Conservation (phyloP, 2,329 filamentous ascomycete species). For the Aspergillus bombycis region DNA sequence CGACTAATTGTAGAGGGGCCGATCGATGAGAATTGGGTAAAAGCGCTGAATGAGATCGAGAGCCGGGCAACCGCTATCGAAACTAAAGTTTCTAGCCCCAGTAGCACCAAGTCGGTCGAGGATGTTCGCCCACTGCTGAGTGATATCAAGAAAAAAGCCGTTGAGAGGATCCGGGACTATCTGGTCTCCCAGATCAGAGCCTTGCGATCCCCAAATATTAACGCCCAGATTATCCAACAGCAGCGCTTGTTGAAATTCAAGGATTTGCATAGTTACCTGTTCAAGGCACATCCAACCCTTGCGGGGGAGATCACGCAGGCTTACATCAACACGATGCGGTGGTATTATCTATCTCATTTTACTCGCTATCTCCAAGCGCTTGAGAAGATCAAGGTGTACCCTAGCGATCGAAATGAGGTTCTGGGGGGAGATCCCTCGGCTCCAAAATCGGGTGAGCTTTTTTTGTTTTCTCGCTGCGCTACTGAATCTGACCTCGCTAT, state of each 20-base stretch:
- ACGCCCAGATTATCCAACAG: conserved; percentile 95
- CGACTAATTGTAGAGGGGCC: conserved; percentile 83
- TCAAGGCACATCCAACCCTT: conserved; percentile 77
- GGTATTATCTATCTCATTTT: conserved; percentile 96
- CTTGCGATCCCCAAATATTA: conserved; percentile 90
- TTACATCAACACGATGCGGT: conserved; percentile 97
- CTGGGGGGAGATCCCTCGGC: conserved; percentile 76
- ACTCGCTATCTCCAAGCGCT: conserved; percentile 82
- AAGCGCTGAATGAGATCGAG: conserved; percentile 80
- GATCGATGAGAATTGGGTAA: conserved; percentile 88
- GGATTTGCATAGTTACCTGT: conserved; percentile 83
- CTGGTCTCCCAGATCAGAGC: conserved; percentile 94
- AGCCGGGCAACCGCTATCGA: conserved; percentile 74
- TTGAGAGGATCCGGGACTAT: conserved; percentile 92
- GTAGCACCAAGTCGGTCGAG: conserved; percentile 72
- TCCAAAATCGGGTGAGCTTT: conserved; percentile 57
- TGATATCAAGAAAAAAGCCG: conserved; percentile 83
- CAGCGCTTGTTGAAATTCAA: conserved; percentile 87
- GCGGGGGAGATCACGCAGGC: conserved; percentile 89
- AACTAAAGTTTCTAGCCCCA: conserved; percentile 63
- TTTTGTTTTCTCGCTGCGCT: neutral
- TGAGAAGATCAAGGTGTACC: conserved; percentile 80
- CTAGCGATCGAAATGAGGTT: conserved; percentile 79
- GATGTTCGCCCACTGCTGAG: conserved; percentile 85
- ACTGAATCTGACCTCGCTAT: conserved; percentile 17